Evolutionary conservation across 371 early-diverging fungal genomes (phyloP), one percentile per base, ranked within the genome.

Genomic region (Syncephalis plumigaleata): DNA sequence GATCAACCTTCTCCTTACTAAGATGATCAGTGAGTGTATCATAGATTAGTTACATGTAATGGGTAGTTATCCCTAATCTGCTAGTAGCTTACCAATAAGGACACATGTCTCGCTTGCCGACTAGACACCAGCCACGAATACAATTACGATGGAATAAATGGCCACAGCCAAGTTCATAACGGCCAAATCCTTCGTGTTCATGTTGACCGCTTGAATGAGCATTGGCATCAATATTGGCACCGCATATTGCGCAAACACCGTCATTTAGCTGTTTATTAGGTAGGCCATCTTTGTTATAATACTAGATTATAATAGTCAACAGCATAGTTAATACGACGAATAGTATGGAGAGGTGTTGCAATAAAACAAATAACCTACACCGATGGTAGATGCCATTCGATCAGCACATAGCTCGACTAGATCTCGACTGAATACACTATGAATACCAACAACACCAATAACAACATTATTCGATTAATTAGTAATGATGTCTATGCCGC

Each of bases 81-180:
- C 9, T n/a, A 25, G 40, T 25, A 11, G 39, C 63, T 46, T 65
- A 74, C 68, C 92, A 93, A 57, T 86, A 91, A n/a, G 93, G 93
- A 59, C 97, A 97, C 46, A 73, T 75, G 43, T 86, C 87, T 56
- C 90, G 92, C 56, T 93, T 93, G 36, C 91, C 92, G 47, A 97
- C 77, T 46, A 93, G 67, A 45, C 80, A 80, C 93, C 93, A 93
- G 36, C 92, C 94, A 50, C 89, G 79, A 47, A 94, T 89, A 63
- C 94, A 97, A 38, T 75, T 71, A 55, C 84, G 84, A 58, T 97
- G 97, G 57, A 82, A 86, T 26, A 74, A 72, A 53, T 89, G n/a
- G 26, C 73, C 71, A 53, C 89, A 89, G 39, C 66, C 73, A 44
- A 86, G 52, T 17, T 52, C 27, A 5, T 51, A 26, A 16, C 46